Percentiles rank a stretch among this genome's conserved stretches.
phyloP scores from a whole-genome alignment of 352 stramenopile species.

The Globisporangium okanoganense region DNA sequence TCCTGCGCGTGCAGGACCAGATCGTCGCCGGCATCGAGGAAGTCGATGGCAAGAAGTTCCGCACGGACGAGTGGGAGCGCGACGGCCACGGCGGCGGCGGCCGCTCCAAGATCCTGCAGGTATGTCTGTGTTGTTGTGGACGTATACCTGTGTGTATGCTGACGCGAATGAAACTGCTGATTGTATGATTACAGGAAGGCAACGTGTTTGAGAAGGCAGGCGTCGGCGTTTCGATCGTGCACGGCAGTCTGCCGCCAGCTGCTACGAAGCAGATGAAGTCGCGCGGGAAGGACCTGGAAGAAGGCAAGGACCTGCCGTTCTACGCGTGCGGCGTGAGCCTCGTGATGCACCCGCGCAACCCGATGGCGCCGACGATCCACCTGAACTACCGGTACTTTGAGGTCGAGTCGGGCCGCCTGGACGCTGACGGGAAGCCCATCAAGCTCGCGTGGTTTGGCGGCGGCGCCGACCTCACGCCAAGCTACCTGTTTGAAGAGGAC shows the following conservation, averaged over 20 bases:
- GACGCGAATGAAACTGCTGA: background rate
- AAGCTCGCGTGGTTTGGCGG: conserved; percentile 94
- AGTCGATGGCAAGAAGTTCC: conserved; percentile 94
- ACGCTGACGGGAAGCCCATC: conserved; percentile 77
- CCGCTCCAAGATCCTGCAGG: conserved; percentile 92
- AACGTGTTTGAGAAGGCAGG: conserved; percentile 98
- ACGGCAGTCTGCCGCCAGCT: conserved; percentile 92
- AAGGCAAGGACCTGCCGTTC: conserved; percentile 89
- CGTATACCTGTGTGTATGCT: conserved; percentile 2
- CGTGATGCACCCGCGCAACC: conserved; percentile 96
- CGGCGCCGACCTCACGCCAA: conserved; percentile 96
- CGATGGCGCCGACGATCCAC: conserved; percentile 96
- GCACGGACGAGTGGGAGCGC: conserved; percentile 93
- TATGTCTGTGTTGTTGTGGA: conserved; percentile 3
- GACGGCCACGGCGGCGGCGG: conserved; percentile 92
- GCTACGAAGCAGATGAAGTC: conserved; percentile 79
- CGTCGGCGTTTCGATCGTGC: conserved; percentile 97
- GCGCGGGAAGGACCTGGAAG: conserved; percentile 69
- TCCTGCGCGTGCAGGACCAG: conserved; percentile 78
- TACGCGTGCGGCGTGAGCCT: conserved; percentile 95
- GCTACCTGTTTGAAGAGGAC: conserved; percentile 96
- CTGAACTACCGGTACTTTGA: conserved; percentile 99
- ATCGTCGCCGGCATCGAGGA: conserved; percentile 87
- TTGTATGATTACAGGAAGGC: conserved; percentile 68
- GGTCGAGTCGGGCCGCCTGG: conserved; percentile 73